A percentile compares a stretch with the other conserved stretches of the same genome.
Conservation (phyloP, 2,329 filamentous ascomycete genomes). For the Curvularia eragrostidis region DNA sequence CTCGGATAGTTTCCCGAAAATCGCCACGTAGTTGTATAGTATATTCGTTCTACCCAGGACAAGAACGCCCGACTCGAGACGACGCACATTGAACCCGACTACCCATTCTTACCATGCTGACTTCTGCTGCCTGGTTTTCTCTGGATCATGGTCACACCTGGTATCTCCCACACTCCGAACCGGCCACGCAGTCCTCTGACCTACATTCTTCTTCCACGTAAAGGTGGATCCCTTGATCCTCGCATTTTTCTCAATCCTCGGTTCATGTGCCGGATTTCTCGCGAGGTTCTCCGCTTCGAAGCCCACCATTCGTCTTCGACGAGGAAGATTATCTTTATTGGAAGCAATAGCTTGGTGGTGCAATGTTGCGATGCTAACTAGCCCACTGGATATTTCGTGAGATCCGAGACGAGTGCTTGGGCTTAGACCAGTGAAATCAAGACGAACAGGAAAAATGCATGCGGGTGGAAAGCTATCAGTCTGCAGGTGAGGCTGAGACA, state of each 20-base stretch:
- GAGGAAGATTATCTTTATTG: background rate
- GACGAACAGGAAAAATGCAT: background rate
- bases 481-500: background rate
- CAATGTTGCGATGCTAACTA: background rate
- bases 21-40: background rate
- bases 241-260: background rate
- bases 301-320: background rate
- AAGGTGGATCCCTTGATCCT: background rate
- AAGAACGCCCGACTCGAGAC: background rate
- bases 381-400: background rate
- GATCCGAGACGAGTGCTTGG: conserved; percentile 2
- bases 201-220: background rate
- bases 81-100: background rate
- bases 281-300: conserved; percentile 1
- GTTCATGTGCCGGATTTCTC: background rate
- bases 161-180: background rate
- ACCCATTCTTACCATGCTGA: background rate
- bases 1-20: background rate
- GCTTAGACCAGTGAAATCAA: background rate
- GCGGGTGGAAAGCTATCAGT: background rate
- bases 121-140: background rate
- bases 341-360: background rate
- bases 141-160: background rate
- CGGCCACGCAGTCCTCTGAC: background rate
- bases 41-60: background rate